A percentile compares a stretch with the other conserved stretches of the same genome.
phyloP scores from a whole-genome alignment of 768 basidiomycete species.

The Tylopilus cervinicoccineus region DNA sequence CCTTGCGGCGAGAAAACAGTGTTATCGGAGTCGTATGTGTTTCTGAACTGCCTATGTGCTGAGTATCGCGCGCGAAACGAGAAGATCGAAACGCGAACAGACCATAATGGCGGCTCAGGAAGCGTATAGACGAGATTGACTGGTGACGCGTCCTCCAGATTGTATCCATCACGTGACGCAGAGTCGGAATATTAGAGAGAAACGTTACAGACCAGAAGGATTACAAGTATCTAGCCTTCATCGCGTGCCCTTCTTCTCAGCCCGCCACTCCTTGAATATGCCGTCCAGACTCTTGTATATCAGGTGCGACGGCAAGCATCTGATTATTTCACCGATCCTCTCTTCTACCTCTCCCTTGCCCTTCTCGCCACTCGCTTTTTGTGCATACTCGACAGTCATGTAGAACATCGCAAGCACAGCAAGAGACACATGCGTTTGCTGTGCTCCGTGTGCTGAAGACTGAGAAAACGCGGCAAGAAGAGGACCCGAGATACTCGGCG shows the following conservation, averaged over 20 bases:
- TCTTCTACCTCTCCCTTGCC: conserved; percentile 72
- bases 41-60: conserved; percentile 63
- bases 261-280: conserved; percentile 90
- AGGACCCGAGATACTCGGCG: conserved; percentile 63
- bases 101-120: conserved; percentile 28
- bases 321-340: conserved; percentile 83
- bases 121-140: conserved; percentile 7
- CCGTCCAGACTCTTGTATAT: conserved; percentile 91
- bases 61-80: neutral
- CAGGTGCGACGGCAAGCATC: conserved; percentile 81
- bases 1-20: conserved; percentile 97
- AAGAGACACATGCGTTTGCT: conserved; percentile 93
- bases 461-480: conserved; percentile 65
- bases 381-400: conserved; percentile 78
- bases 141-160: conserved; percentile 34
- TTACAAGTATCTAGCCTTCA: conserved; percentile 16
- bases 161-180: conserved; percentile 22
- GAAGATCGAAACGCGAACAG: conserved; percentile 7
- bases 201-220: neutral
- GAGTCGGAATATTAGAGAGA: conserved; percentile 7
- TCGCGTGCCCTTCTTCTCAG: conserved; percentile 73
- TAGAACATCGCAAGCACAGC: conserved; percentile 91
- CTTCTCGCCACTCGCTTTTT: conserved; percentile 61
- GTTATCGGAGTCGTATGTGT: conserved; percentile 98
- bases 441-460: conserved; percentile 76